Conservation (phyloP, 305 asterid genomes). For the Plantago coronopus region DNA sequence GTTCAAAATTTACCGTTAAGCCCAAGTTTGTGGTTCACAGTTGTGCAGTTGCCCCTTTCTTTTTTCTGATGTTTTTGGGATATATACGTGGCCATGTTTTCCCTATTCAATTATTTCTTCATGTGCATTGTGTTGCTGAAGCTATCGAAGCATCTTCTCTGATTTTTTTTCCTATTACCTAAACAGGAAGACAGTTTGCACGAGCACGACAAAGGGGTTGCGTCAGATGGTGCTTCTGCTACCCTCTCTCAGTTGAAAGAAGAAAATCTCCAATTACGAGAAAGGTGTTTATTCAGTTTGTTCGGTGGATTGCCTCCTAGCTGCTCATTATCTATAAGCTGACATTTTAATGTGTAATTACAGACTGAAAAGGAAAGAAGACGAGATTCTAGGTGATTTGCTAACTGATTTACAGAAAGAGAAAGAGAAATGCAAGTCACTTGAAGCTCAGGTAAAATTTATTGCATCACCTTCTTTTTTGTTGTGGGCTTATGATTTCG, state of each 20-base stretch:
- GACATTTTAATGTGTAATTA: conserved; percentile 20
- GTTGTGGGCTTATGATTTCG: conserved; percentile 13
- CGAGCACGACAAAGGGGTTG: conserved; percentile 13
- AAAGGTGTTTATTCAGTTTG: conserved; percentile 42
- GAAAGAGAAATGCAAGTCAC: conserved; percentile 57
- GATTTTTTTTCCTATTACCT: neutral
- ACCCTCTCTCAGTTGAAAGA: conserved; percentile 49
- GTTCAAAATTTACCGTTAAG: too few relatives aligned
- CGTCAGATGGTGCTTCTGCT: conserved; percentile 33
- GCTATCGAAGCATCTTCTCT: too few relatives aligned
- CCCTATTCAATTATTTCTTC: too few relatives aligned
- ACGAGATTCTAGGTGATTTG: conserved; percentile 68
- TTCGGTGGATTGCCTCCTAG: conserved; percentile 13
- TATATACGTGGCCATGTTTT: too few relatives aligned
- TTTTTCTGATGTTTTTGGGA: too few relatives aligned
- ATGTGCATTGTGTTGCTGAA: too few relatives aligned
- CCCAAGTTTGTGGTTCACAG: too few relatives aligned
- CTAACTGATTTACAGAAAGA: conserved; percentile 60
- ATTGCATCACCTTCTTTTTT: conserved; percentile 2
- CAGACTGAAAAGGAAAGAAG: conserved; percentile 70
- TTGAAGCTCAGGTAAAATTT: conserved; percentile 65
- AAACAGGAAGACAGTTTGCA: conserved; percentile 33
- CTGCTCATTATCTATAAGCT: conserved; percentile 1
- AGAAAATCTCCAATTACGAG: conserved; percentile 61
- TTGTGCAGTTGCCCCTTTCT: too few relatives aligned